A percentile compares a stretch with the other conserved stretches of the same genome.
phyloP scores from a whole-genome alignment of 371 early-diverging fungal genomes.

The Haplosporangium sp. region DNA sequence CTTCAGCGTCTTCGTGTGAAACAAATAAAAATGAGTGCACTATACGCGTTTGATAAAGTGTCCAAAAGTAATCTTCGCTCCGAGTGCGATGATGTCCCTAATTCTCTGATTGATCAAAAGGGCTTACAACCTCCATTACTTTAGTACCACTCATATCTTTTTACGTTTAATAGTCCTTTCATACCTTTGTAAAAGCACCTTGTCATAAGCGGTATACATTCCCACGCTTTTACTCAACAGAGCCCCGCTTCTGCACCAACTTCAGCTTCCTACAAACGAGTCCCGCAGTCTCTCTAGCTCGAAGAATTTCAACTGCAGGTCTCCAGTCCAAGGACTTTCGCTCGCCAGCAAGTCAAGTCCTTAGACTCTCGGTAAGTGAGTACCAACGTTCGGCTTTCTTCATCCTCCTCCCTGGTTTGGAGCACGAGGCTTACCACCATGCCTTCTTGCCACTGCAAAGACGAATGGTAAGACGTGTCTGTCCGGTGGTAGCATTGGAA shows the following conservation, averaged over 20 bases:
- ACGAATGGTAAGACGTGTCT: slow-evolving; percentile 29
- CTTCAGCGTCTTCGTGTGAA: slow-evolving; percentile 29
- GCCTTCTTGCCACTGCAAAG: slow-evolving; percentile 34
- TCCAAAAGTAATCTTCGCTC: too few species aligned
- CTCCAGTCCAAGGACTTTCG: slow-evolving; percentile 17
- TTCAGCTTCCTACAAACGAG: not conserved
- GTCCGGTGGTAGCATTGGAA: slow-evolving; percentile 29
- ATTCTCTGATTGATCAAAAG: too few species aligned
- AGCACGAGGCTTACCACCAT: slow-evolving; percentile 36
- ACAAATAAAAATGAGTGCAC: not conserved
- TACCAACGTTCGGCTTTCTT: slow-evolving; percentile 15
- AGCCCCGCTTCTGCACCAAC: slow-evolving; percentile 10
- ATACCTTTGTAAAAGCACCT: slow-evolving; percentile 8
- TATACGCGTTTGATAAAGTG: too few species aligned
- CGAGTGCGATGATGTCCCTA: too few species aligned
- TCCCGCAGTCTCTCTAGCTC: too few species aligned
- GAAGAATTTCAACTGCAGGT: too few species aligned
- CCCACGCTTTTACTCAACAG: slow-evolving; percentile 13
- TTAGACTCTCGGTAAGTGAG: slow-evolving; percentile 37
- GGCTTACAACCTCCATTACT: too few species aligned
- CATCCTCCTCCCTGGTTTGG: slow-evolving; percentile 30
- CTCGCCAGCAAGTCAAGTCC: slow-evolving; percentile 17
- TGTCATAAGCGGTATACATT: slow-evolving; percentile 9
- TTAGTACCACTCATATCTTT: too few species aligned
- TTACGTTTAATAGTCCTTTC: slow-evolving; percentile 3